Conservation (phyloP, 306 rosid genomes). For the Spatholobus suberectus region DNA sequence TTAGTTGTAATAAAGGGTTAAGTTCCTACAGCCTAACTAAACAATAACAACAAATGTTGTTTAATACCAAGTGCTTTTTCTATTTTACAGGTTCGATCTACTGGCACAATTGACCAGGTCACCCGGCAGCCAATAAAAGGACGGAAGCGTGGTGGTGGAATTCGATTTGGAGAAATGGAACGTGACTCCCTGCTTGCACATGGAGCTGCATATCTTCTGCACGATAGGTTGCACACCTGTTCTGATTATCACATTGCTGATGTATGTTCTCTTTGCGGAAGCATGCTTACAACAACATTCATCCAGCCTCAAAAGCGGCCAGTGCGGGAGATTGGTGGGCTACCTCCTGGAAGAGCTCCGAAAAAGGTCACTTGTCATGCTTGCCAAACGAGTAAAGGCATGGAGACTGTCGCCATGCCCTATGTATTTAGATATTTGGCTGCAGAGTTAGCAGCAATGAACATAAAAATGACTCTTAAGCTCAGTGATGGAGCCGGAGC, state of each 20-base stretch:
- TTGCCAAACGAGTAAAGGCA: constrained; percentile 83
- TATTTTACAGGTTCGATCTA: constrained; percentile 80
- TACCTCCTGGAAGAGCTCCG: constrained; percentile 68
- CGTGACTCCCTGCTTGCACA: constrained; percentile 97
- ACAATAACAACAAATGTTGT: neutral
- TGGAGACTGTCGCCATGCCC: constrained; percentile 97
- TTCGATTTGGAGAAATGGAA: constrained; percentile 99
- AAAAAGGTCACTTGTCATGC: constrained; percentile 72
- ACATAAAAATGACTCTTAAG: constrained; percentile 83
- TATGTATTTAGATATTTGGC: constrained; percentile 87
- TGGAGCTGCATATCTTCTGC: constrained; percentile 92
- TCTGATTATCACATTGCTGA: constrained; percentile 95
- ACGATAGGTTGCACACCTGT: constrained; percentile 90
- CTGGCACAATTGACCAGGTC: constrained; percentile 79
- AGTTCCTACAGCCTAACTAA: neutral
- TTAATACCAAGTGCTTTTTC: constrained; percentile 20
- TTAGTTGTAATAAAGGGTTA: neutral
- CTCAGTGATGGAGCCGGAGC: constrained; percentile 49
- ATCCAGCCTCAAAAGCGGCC: constrained; percentile 62
- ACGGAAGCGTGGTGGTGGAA: constrained; percentile 91
- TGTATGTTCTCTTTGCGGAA: constrained; percentile 86
- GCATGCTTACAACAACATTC: constrained; percentile 70
- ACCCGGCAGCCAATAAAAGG: constrained; percentile 94
- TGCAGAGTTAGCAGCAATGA: constrained; percentile 96
- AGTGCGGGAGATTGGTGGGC: constrained; percentile 57